Evolutionary conservation across 805 yeast genomes (phyloP).

Genomic region (Candida montana): DNA sequence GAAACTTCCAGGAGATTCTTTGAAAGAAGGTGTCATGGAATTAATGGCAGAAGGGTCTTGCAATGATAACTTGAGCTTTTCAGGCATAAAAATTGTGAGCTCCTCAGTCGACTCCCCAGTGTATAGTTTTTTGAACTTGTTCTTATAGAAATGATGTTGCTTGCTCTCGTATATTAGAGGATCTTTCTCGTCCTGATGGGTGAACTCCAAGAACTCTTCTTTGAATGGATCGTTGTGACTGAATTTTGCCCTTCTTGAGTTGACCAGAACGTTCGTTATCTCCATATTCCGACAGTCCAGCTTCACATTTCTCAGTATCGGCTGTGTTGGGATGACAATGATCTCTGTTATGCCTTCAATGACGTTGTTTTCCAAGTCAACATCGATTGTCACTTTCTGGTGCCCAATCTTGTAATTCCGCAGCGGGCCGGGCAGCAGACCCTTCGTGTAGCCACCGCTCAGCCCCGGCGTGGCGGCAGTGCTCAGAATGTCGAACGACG

Average conservation of each 20-base stretch:
- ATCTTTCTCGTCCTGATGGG: constrained; percentile 16
- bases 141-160: constrained; percentile 57
- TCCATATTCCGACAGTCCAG: constrained; percentile 78
- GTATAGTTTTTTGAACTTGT: constrained; percentile 46
- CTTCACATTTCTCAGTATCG: constrained; percentile 50
- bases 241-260: constrained; percentile 52
- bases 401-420: constrained; percentile 69
- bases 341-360: constrained; percentile 77
- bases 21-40: constrained; percentile 32
- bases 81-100: constrained; percentile 58
- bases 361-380: constrained; percentile 59
- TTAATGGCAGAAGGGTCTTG: constrained; percentile 42
- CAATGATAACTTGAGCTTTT: constrained; percentile 52
- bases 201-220: constrained; percentile 31
- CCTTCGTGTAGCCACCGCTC: too few species aligned
- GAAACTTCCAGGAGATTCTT: constrained; percentile 34
- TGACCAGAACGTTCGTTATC: constrained; percentile 60
- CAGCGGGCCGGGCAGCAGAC: too few species aligned
- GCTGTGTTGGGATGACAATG: constrained; percentile 66
- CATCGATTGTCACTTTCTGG: constrained; percentile 75
- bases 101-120: constrained; percentile 60
- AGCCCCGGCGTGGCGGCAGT: constrained; percentile 11
- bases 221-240: constrained; percentile 49
- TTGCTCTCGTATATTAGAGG: constrained; percentile 24
- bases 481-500: constrained; percentile 18